Percentiles rank a stretch among this genome's conserved stretches.
phyloP scores from a whole-genome alignment of 2,329 filamentous ascomycete genomes.

The Penicillium sp. region DNA sequence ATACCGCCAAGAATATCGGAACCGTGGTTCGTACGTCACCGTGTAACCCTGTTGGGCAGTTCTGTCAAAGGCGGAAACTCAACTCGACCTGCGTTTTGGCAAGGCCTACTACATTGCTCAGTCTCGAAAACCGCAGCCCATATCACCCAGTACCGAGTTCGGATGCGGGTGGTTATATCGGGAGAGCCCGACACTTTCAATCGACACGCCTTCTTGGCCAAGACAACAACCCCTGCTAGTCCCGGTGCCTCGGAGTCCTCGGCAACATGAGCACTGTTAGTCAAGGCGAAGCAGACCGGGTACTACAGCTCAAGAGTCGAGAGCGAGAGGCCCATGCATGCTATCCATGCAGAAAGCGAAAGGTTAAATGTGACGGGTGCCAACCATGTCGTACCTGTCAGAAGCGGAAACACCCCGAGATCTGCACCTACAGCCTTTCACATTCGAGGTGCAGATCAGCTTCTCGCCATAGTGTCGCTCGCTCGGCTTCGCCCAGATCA shows the following conservation, averaged over 20 bases:
- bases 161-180: neutral
- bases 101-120: neutral
- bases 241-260: slow-evolving; percentile 6
- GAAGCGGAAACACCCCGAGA: slow-evolving; percentile 26
- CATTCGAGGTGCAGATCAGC: neutral
- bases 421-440: slow-evolving; percentile 24
- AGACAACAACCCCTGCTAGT: neutral
- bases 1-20: neutral
- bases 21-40: too few relatives aligned
- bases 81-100: neutral
- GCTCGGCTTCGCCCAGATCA: neutral
- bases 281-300: slow-evolving; percentile 28
- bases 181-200: neutral
- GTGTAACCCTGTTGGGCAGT: too few relatives aligned
- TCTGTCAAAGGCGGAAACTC: neutral
- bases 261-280: slow-evolving; percentile 15
- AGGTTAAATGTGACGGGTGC: slow-evolving; percentile 33
- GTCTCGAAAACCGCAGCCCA: neutral
- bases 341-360: slow-evolving; percentile 35
- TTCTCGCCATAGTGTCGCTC: neutral
- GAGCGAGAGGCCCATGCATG: slow-evolving; percentile 31
- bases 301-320: slow-evolving; percentile 26
- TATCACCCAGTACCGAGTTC: neutral
- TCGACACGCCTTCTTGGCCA: neutral
- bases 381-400: slow-evolving; percentile 29